Evolutionary conservation across 2,329 filamentous ascomycete species (phyloP), one percentile per base, ranked within the genome.

Genomic region (Ophiostoma ips): DNA sequence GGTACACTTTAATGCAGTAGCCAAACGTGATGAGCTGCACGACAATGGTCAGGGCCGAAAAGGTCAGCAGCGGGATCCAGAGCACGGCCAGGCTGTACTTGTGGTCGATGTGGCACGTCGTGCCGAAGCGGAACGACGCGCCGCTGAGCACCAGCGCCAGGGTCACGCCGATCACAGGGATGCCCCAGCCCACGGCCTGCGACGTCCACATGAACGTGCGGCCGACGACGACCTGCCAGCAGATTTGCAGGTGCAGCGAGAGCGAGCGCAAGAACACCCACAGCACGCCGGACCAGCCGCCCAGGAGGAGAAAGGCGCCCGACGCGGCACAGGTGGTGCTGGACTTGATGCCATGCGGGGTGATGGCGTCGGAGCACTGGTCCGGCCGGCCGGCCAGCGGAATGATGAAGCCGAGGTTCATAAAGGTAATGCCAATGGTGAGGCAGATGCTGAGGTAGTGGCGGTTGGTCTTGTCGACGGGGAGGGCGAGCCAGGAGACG

Each of bases 211-310:
- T 95, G 66, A 95, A 96, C 59, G 76, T 84, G 41, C 81, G 77
- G 36, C 92, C 92, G 4, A 94, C 85, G 8, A 90, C 80, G 33
- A 94, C 75, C 64, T 96, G 88, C 92, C 92, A 98, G 71, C 89
- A 95, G 56, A 98, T 95, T 65, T 96, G 92, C 24, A 98, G 79
- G 65, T 98, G 92, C 59, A 98, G 82, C 5, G 88, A 94, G 33
- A 96, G 68, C 0, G 90, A 85, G 55, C 92, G 81, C 53, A 95
- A 75, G 63, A 95, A 94, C 55, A 89, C 79, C 90, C 92, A 98
- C 65, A 94, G 81, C 31, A 87, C 79, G 43, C 82, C 85, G 30
- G 79, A 76, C 75, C 89, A 86, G 40, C 89, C 92, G 49, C 92
- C 92, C 30, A 89, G 77, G 47, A 96, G 75, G 47, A 98, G 69